Evolutionary conservation across 2,329 filamentous ascomycete genomes (phyloP), one percentile per base, ranked within the genome.

Genomic region (Fusarium sp.): DNA sequence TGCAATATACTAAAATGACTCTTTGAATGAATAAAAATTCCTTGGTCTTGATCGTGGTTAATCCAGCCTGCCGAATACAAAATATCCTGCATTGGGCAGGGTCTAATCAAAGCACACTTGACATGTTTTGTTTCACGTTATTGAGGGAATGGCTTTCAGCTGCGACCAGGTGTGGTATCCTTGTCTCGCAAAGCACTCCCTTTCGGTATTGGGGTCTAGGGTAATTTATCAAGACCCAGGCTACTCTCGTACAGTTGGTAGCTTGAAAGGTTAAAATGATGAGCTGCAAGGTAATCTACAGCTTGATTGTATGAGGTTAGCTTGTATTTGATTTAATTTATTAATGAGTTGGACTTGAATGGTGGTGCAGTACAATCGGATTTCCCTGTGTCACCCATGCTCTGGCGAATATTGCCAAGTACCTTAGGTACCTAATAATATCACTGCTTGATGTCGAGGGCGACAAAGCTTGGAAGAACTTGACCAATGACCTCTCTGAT

Each of bases 1-100:
- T 59, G 36, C 52, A 42, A 34, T 26, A 24, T 13, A 56, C 18
- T 14, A 39, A 56, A n/a, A 38, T 11, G 65, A 65, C 34, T 64
- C 20, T 58, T 58, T 44, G 44, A 20, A 9, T 18, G 34, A 11
- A 13, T 31, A 13, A 17, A 26, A 31, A 43, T 46, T 36, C 42
- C 17, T 36, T 42, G 24, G 18, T 6, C 40, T n/a, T 34, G 60
- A n/a, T 42, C 38, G 36, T 40, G 58, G 20, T 42, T n/a, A 46
- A 38, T 57, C 46, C 18, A 38, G 22, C 22, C 40, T 62, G 34
- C 22, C 40, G 17, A 17, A 62, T 13, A 31, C 28, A 31, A 31
- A 31, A 31, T 31, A 31, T 28, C 33, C 26, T 33, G 24, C 28
- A 36, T 13, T 50, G 46, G 40, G 18, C 34, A 58, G 28, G 34